Conservation (phyloP, 1,139 yeast genomes). For the Fermentozyma sake region DNA sequence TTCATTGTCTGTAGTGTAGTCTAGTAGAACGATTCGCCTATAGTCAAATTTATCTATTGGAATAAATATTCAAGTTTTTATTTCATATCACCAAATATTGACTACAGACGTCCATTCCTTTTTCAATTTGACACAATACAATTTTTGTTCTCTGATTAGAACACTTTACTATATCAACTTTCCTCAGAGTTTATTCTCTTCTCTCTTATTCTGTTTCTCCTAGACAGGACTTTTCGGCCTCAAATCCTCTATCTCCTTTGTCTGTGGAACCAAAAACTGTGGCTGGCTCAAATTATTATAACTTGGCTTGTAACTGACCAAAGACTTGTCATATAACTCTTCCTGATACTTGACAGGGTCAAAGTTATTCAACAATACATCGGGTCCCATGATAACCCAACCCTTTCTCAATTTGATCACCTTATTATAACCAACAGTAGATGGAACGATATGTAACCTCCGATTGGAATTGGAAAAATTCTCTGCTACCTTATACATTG, state of each 20-base stretch:
- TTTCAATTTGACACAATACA: too few relatives aligned
- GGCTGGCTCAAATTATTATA: slow-evolving; percentile 12
- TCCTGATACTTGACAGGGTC: slow-evolving; percentile 28
- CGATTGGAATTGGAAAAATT: slow-evolving; percentile 81
- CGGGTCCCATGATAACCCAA: slow-evolving; percentile 90
- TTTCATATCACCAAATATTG: too few relatives aligned
- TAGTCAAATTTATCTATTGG: too few relatives aligned
- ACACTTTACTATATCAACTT: too few relatives aligned
- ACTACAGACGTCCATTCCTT: too few relatives aligned
- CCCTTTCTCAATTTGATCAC: slow-evolving; percentile 78
- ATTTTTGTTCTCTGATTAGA: too few relatives aligned
- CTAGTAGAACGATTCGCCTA: too few relatives aligned
- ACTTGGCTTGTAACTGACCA: slow-evolving; percentile 23
- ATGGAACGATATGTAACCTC: slow-evolving; percentile 80
- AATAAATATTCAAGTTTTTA: too few relatives aligned
- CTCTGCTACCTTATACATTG: slow-evolving; percentile 80
- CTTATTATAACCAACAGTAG: slow-evolving; percentile 52
- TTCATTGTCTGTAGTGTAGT: too few relatives aligned
- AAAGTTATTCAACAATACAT: slow-evolving; percentile 69
- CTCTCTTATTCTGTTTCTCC: background rate
- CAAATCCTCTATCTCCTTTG: slow-evolving; percentile 67
- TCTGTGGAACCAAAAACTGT: slow-evolving; percentile 55
- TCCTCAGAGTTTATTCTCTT: too few relatives aligned
- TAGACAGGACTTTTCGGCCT: slow-evolving; percentile 74
- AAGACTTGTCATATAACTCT: slow-evolving; percentile 31